Evolutionary conservation across 2,329 filamentous ascomycete species (phyloP).

Genomic region (Chaetomium strumarium): DNA sequence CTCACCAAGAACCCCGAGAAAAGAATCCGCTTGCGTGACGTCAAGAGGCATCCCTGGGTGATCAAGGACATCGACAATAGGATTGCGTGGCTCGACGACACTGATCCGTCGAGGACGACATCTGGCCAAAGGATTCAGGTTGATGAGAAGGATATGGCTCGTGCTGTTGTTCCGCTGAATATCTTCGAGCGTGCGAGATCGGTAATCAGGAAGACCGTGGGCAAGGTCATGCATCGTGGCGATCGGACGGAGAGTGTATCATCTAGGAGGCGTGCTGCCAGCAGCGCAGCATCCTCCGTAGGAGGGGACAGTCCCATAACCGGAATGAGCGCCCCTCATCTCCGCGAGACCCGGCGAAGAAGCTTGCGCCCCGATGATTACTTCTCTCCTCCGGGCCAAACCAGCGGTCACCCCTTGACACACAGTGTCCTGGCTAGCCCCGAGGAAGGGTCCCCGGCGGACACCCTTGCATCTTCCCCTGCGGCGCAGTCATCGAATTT

Average conservation of each 20-base stretch:
- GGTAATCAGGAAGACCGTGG: conserved; percentile 62
- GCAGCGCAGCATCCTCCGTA: conserved; percentile 59
- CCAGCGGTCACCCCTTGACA: conserved; percentile 65
- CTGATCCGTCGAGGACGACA: conserved; percentile 72
- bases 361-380: conserved; percentile 51
- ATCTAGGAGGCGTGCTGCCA: conserved; percentile 51
- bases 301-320: conserved; percentile 48
- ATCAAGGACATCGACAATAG: conserved; percentile 70
- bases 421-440: conserved; percentile 70
- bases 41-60: conserved; percentile 93
- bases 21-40: conserved; percentile 82
- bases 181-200: conserved; percentile 81
- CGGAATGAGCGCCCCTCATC: conserved; percentile 46
- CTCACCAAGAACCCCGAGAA: conserved; percentile 84
- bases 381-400: conserved; percentile 40
- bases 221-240: conserved; percentile 56
- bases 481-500: not conserved
- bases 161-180: conserved; percentile 82
- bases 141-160: conserved; percentile 81
- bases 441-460: conserved; percentile 38
- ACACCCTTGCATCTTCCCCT: conserved; percentile 22
- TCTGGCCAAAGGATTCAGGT: conserved; percentile 86
- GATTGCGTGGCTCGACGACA: conserved; percentile 84
- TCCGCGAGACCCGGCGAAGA: conserved; percentile 48
- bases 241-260: conserved; percentile 52